Conservation (phyloP, 345 rosid species). For the Salix exigua region DNA sequence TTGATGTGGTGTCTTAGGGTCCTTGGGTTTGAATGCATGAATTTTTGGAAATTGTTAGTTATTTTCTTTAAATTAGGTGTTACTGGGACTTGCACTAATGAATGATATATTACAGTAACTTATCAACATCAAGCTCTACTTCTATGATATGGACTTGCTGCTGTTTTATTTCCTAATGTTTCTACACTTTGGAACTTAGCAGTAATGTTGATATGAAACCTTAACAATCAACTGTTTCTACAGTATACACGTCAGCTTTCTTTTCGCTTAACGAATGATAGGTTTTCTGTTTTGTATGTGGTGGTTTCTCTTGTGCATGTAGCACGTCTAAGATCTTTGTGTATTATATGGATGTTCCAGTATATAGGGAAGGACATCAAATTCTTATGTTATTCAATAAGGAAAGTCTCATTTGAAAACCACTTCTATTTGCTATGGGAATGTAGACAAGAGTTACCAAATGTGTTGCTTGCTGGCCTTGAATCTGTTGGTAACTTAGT, state of each 20-base stretch:
- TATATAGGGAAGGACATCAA: not conserved
- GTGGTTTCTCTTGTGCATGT: not conserved
- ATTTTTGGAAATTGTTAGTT: not conserved
- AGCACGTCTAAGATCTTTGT: not conserved
- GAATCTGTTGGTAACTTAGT: not conserved
- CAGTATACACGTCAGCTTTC: not conserved
- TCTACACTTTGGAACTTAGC: not conserved
- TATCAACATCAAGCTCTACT: not conserved
- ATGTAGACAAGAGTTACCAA: not conserved
- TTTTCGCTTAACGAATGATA: not conserved
- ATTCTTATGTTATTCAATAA: not conserved
- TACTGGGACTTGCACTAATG: not conserved
- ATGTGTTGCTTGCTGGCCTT: not conserved
- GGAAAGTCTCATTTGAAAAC: not conserved
- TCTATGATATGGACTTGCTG: not conserved
- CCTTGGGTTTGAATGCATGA: not conserved
- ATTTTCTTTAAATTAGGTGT: not conserved
- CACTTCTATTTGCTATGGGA: not conserved
- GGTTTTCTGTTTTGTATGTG: not conserved
- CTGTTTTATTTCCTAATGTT: not conserved
- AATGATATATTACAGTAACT: not conserved
- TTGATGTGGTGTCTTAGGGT: not conserved
- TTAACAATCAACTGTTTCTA: not conserved
- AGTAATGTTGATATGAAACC: not conserved
- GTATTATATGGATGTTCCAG: not conserved